Percentiles rank a stretch among this genome's conserved stretches.
phyloP scores from a whole-genome alignment of 140 eudicot species.

The Anethum foeniculum region DNA sequence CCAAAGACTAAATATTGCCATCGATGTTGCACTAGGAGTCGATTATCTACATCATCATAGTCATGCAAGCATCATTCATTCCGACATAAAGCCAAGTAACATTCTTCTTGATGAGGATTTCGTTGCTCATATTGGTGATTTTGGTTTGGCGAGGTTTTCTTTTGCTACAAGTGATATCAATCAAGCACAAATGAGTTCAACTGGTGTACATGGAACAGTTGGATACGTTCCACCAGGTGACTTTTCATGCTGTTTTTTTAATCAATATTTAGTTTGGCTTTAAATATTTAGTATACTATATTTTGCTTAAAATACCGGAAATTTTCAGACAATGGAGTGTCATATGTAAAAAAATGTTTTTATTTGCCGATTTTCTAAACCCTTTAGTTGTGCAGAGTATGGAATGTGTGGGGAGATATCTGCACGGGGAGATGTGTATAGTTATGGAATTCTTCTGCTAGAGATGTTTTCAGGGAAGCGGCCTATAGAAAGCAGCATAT shows the following conservation, averaged over 20 bases:
- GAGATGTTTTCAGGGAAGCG: background rate
- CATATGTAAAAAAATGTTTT: no score
- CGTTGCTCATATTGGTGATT: slow-evolving; percentile 23
- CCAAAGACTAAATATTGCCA: background rate
- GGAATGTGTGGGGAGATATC: background rate
- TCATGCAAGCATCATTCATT: background rate
- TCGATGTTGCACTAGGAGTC: background rate
- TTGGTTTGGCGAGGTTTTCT: background rate
- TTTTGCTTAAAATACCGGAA: no score
- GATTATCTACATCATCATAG: background rate
- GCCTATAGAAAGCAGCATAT: background rate
- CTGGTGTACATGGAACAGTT: background rate
- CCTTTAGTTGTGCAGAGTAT: background rate
- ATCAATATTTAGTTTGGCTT: background rate
- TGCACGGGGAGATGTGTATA: slow-evolving; percentile 6
- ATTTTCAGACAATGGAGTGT: no score
- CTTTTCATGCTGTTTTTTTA: background rate
- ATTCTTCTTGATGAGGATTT: slow-evolving; percentile 21
- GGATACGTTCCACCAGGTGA: background rate
- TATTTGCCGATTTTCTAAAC: background rate
- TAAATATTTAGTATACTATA: background rate
- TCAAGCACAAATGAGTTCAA: background rate
- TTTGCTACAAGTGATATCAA: background rate
- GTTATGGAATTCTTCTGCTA: slow-evolving; percentile 11
- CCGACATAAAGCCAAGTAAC: background rate